phyloP scores from a whole-genome alignment of 345 rosid genomes.

The Gossypium turneri region DNA sequence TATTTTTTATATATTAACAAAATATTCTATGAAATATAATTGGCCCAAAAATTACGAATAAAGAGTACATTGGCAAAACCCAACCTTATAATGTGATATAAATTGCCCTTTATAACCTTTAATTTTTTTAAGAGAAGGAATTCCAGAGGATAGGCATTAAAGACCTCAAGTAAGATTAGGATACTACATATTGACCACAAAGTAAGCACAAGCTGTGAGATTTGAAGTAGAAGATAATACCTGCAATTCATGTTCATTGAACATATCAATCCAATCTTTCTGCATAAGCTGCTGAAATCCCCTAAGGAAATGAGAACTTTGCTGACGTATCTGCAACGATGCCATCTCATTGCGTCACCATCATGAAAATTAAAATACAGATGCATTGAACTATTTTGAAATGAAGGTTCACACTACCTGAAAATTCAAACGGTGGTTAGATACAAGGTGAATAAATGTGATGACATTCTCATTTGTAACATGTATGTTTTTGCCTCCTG shows the following conservation, averaged over 20 bases:
- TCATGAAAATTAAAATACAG: conserved; percentile 11
- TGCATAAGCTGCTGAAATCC: conserved; percentile 96
- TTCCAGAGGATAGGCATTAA: not conserved
- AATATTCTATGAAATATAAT: too few relatives aligned
- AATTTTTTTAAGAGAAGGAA: not conserved
- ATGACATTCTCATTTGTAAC: conserved; percentile 92
- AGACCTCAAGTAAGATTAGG: not conserved
- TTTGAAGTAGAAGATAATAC: conserved; percentile 29
- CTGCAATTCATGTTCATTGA: conserved; percentile 98
- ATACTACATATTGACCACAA: not conserved
- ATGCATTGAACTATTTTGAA: not conserved
- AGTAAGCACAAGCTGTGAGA: not conserved
- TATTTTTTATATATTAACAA: too few relatives aligned
- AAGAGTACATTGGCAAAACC: not conserved
- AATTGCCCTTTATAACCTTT: not conserved
- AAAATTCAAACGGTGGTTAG: conserved; percentile 90
- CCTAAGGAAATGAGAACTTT: conserved; percentile 86
- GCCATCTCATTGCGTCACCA: conserved; percentile 10
- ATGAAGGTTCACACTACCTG: conserved; percentile 47
- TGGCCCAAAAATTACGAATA: too few relatives aligned
- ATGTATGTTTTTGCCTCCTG: conserved; percentile 72
- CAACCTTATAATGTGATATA: not conserved
- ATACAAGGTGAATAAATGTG: conserved; percentile 87
- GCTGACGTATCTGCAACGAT: conserved; percentile 78
- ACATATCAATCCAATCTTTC: conserved; percentile 96